Evolutionary conservation across 2,329 filamentous ascomycete genomes (phyloP).

Genomic region (Sclerotinia nivalis): DNA sequence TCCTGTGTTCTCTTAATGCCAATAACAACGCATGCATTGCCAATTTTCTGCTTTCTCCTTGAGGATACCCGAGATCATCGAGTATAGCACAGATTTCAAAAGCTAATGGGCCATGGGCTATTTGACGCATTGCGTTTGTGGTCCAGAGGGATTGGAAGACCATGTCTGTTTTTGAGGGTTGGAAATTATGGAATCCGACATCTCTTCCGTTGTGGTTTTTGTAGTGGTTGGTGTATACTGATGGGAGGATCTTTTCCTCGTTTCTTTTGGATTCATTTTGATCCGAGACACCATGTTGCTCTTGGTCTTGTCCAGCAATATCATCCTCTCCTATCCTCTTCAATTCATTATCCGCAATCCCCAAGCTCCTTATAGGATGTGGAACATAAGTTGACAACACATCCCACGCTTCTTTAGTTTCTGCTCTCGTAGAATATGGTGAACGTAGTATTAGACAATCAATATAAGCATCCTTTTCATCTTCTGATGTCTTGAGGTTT

Average conservation of each 20-base stretch:
- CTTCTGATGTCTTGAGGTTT: constrained; percentile 45
- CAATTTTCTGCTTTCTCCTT: neutral
- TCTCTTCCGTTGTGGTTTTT: neutral
- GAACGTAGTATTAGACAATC: constrained; percentile 62
- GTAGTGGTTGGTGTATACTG: neutral
- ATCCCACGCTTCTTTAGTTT: constrained; percentile 65
- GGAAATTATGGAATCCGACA: neutral
- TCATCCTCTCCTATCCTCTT: constrained; percentile 50
- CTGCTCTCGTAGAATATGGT: constrained; percentile 50
- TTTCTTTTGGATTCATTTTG: neutral
- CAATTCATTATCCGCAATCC: constrained; percentile 72
- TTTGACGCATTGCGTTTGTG: neutral
- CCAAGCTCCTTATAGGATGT: constrained; percentile 62
- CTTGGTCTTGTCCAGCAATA: neutral
- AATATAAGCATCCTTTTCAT: constrained; percentile 48
- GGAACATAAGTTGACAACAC: constrained; percentile 68
- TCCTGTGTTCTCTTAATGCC: neutral
- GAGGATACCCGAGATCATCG: neutral
- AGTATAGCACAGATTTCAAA: neutral
- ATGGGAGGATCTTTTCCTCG: neutral
- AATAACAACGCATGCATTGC: neutral
- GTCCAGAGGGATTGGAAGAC: constrained; percentile 4
- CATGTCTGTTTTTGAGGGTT: neutral
- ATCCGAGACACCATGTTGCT: neutral
- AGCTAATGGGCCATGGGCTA: neutral